A percentile compares a stretch with the other conserved stretches of the same genome.
phyloP scores from a whole-genome alignment of 805 yeast species.

The Zygotorulaspora danielsina region DNA sequence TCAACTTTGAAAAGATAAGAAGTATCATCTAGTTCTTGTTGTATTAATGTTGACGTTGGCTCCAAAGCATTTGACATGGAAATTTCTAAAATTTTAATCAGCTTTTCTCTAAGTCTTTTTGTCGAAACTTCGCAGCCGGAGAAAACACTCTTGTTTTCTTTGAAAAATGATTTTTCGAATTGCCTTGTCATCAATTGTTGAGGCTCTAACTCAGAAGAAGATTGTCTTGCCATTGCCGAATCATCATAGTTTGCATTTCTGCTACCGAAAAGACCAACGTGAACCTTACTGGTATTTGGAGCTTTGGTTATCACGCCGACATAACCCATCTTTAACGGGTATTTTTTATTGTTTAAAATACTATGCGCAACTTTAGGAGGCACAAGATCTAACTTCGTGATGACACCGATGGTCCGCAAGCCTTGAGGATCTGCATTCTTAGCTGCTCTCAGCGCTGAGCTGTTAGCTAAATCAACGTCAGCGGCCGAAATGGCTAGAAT shows the following conservation, averaged over 20 bases:
- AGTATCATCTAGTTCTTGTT: conserved; percentile 90
- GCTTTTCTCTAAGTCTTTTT: conserved; percentile 64
- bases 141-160: conserved; percentile 55
- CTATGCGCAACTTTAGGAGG: conserved; percentile 66
- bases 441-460: conserved; percentile 89
- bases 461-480: conserved; percentile 95
- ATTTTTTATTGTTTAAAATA: conserved; percentile 69
- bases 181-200: conserved; percentile 47
- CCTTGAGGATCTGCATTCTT: conserved; percentile 89
- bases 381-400: conserved; percentile 89
- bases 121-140: conserved; percentile 71
- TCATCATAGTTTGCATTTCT: conserved; percentile 4
- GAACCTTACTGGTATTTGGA: conserved; percentile 39
- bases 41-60: conserved; percentile 82
- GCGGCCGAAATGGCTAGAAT: conserved; percentile 96
- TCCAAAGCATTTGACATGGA: conserved; percentile 86
- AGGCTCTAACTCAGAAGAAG: conserved; percentile 6
- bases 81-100: conserved; percentile 80
- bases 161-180: conserved; percentile 62
- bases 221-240: neutral
- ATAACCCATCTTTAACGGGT: conserved; percentile 93
- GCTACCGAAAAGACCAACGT: conserved; percentile 20
- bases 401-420: conserved; percentile 92
- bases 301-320: conserved; percentile 94
- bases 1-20: conserved; percentile 92